These are phyloP conservation scores for Umbelopsis sp. DNA, from an alignment of 371 early-diverging fungal species.

Conservation along the genomic window DNA sequence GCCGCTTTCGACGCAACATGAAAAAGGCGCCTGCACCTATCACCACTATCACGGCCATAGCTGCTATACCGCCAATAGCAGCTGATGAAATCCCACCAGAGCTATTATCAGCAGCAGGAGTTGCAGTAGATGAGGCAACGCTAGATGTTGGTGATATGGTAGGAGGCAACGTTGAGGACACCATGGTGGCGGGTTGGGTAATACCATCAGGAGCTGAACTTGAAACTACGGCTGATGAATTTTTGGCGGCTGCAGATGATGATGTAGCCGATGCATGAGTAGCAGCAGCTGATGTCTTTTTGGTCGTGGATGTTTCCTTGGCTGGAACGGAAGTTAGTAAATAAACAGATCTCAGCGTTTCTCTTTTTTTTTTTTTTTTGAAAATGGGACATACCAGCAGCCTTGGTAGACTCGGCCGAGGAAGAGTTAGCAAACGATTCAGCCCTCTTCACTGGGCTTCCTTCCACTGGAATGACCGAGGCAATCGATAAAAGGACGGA, in stretches of 20 bases:
- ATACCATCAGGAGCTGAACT: conserved; percentile 3
- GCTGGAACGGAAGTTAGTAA: not conserved
- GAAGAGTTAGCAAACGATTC: not conserved
- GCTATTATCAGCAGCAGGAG: not conserved
- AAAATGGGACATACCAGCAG: not conserved
- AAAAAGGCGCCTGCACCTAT: conserved; percentile 43
- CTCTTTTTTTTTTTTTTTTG: too few species aligned
- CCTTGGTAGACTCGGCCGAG: not conserved
- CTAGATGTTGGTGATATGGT: conserved; percentile 1
- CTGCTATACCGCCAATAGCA: conserved; percentile 53
- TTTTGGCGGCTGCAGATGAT: conserved; percentile 11
- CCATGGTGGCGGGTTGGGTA: not conserved
- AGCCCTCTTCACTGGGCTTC: not conserved
- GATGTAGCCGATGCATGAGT: conserved; percentile 2
- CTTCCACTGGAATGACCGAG: conserved; percentile 11
- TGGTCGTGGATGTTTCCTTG: not conserved
- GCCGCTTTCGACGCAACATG: conserved; percentile 35
- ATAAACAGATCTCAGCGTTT: too few species aligned
- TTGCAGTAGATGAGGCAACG: conserved; percentile 1
- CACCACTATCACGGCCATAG: conserved; percentile 36
- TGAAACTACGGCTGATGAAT: not conserved
- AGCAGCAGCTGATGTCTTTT: not conserved
- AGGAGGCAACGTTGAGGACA: not conserved
- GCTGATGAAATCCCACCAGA: conserved; percentile 46
- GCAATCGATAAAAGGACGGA: conserved; percentile 7